Evolutionary conservation across 768 basidiomycete genomes (phyloP), one percentile per base, ranked within the genome.

Genomic region (Strobilomyces dryophilus): DNA sequence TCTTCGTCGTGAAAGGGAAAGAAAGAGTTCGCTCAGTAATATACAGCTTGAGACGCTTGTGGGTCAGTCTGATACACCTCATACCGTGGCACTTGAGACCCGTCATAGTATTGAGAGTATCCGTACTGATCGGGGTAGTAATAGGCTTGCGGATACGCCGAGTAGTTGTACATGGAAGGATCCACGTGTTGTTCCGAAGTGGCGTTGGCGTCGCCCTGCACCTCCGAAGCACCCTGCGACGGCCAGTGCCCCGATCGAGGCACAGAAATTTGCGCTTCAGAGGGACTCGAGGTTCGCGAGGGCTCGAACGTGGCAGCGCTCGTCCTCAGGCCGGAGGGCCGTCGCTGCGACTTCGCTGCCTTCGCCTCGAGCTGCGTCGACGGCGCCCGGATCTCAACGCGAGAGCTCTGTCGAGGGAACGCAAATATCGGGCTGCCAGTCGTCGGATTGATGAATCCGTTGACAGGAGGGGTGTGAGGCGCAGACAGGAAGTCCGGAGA

Each of bases 331-430:
- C 67, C 71, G 49, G 66, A 74, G 40, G 64, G 75, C 51, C 71
- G 65, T 44, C 63, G 67, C 41, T 59, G 57, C 14, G 60, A 50
- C 51, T 60, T 71, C 1, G 52, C 36, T 57, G 53, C 40, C 58
- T 67, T 68, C 1, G 45, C 36, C 17, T 71, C 70, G 5, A 59
- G 52, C 31, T 63, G 65, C 1, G 63, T 46, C n/a, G 64, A 48
- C 2, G 81, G 88, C 12, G 85, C 80, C 53, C 88, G 85, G 47
- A 91, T 91, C 69, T 88, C 83, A 51, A 91, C 70, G 45, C 87
- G 84, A 20, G 82, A 79, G 52, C 79, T 80, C 65, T 87, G 82
- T 18, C 87, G 80, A 32, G 88, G 85, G 62, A 86, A 82, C 5
- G 84, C 76, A 65, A 91, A 90, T 21, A 90, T 79, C n/a, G 87